Evolutionary conservation across 2,329 filamentous ascomycete species (phyloP).

Genomic region (Colletotrichum magnum): DNA sequence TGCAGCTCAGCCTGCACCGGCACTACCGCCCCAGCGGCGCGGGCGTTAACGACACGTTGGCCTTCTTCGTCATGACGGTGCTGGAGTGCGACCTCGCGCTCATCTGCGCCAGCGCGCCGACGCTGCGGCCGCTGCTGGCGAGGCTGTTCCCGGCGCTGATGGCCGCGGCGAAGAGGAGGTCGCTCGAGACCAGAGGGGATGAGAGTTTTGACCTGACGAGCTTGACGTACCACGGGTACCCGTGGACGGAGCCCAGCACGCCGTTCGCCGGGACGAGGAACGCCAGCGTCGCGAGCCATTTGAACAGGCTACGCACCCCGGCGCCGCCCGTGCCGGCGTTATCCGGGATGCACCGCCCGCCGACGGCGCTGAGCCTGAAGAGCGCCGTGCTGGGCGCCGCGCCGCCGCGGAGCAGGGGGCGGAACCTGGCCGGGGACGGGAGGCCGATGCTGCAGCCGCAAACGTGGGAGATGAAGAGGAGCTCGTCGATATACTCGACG

Average conservation of each 20-base stretch:
- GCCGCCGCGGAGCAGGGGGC: slow-evolving; percentile 43
- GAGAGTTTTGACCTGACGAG: slow-evolving; percentile 48
- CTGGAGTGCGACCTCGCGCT: slow-evolving; percentile 53
- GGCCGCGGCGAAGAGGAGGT: slow-evolving; percentile 37
- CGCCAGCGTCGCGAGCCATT: slow-evolving; percentile 39
- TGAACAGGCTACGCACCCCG: slow-evolving; percentile 35
- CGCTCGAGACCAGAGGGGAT: slow-evolving; percentile 25
- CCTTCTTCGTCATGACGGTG: slow-evolving; percentile 55
- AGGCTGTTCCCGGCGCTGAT: slow-evolving; percentile 46
- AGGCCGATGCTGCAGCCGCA: slow-evolving; percentile 24
- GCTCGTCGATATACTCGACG: slow-evolving; percentile 36
- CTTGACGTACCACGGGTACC: slow-evolving; percentile 50
- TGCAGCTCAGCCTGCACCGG: slow-evolving; percentile 47
- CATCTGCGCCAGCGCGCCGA: slow-evolving; percentile 53
- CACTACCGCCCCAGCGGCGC: slow-evolving; percentile 43
- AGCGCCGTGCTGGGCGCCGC: slow-evolving; percentile 46
- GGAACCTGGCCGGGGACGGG: slow-evolving; percentile 32
- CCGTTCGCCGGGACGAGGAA: slow-evolving; percentile 42
- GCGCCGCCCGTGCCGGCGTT: slow-evolving; percentile 39
- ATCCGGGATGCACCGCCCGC: slow-evolving; percentile 42
- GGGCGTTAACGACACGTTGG: slow-evolving; percentile 45
- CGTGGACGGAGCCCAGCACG: slow-evolving; percentile 45
- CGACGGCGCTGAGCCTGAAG: slow-evolving; percentile 48
- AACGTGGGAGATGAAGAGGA: slow-evolving; percentile 26
- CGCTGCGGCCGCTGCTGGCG: slow-evolving; percentile 48